phyloP scores from a whole-genome alignment of 2,329 filamentous ascomycete genomes.

The Annulohypoxylon truncatum region DNA sequence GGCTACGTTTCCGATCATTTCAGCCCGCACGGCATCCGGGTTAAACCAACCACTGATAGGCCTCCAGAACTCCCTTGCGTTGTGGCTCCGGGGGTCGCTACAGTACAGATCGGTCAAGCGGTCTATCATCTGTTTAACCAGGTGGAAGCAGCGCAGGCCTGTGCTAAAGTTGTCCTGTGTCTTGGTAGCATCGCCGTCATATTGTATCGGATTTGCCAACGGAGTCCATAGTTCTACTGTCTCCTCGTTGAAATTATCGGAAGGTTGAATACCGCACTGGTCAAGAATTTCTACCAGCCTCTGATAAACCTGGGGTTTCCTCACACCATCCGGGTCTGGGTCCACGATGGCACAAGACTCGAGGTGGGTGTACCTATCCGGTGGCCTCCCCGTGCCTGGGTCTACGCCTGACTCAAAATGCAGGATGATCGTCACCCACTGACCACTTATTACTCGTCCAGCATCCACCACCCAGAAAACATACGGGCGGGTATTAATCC shows the following conservation, averaged over 20 bases:
- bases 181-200: not conserved
- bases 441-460: not conserved
- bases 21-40: constrained; percentile 36
- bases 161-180: constrained; percentile 23
- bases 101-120: constrained; percentile 28
- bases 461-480: constrained; percentile 39
- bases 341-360: constrained; percentile 27
- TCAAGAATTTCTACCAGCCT: not conserved
- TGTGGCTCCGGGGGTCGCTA: not conserved
- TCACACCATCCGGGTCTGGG: constrained; percentile 17
- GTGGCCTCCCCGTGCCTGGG: too few relatives aligned
- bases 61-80: constrained; percentile 11
- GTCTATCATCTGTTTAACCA: constrained; percentile 27
- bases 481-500: constrained; percentile 2
- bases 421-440: constrained; percentile 31
- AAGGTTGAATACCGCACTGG: not conserved
- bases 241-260: not conserved
- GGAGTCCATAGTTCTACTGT: constrained; percentile 10
- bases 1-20: constrained; percentile 38
- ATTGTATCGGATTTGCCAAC: not conserved
- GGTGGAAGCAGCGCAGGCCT: constrained; percentile 38
- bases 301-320: not conserved
- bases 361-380: too few relatives aligned
- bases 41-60: constrained; percentile 35
- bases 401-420: too few relatives aligned